Evolutionary conservation across 805 yeast species (phyloP), one percentile per base, ranked within the genome.

Genomic region (Candida silvatica): DNA sequence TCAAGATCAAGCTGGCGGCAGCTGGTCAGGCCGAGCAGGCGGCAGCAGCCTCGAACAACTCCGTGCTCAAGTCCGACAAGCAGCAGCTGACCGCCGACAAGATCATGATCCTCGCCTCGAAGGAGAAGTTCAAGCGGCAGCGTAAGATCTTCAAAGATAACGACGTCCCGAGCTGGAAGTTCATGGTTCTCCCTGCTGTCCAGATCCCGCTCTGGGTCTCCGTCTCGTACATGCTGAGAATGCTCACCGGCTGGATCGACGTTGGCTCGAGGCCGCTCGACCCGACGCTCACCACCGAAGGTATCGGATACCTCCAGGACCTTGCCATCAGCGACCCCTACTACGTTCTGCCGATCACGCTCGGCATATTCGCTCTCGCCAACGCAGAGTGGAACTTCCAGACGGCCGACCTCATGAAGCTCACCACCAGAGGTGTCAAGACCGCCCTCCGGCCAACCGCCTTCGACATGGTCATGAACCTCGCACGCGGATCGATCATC

Each of bases 131-230:
- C 39, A 77, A 74, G 40, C 66, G 94, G 42, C 94, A 90, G 45
- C 76, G 78, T 46, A 54, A 54, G 33, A 61, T 88, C n/a, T 88
- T 81, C 58, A 71, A 69, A 42, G 67, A 71, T 36, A 66, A 80
- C 48, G 62, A 67, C 7, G 83, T 87, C 35, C 90, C 85, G 49
- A 55, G 79, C 38, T 88, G 94, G 86, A 88, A 87, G 54, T 77
- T 82, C 47, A 60, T 76, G 37, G 47, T 82, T 4, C 61, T 86
- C 26, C 97, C 97, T 1, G 59, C 77, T 0, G 72, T 84, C 14
- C 97, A 88, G 52, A 67, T 90, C 16, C 97, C 97, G 0, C 54
- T 88, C 5, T 88, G 96, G 94, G 67, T 87, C 2, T 65, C 80
- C 3, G 65, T 88, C 67, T 80, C 92, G 9, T 64, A 79, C 44